phyloP scores from a whole-genome alignment of 108 stramenopile genomes.

The Conticribra weissflogii region DNA sequence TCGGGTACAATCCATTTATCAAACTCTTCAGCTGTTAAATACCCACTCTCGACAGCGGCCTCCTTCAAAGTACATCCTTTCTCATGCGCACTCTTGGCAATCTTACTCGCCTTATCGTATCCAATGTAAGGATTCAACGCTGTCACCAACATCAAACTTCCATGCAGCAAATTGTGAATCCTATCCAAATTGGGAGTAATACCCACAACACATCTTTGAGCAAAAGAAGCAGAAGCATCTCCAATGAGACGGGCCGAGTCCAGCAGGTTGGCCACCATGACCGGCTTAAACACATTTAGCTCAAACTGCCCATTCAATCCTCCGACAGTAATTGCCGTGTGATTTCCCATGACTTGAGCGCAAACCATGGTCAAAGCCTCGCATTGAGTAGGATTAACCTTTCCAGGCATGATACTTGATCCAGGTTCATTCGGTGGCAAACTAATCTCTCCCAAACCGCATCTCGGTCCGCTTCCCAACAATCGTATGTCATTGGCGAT shows the following conservation, averaged over 20 bases:
- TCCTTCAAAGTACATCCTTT: constrained; percentile 92
- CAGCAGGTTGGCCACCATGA: constrained; percentile 94
- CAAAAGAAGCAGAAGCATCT: constrained; percentile 85
- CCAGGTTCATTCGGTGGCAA: constrained; percentile 98
- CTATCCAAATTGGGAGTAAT: constrained; percentile 85
- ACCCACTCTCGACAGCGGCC: constrained; percentile 86
- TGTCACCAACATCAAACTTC: constrained; percentile 96
- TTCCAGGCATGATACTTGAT: constrained; percentile 99
- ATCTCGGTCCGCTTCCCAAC: constrained; percentile 93
- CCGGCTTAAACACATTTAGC: constrained; percentile 98
- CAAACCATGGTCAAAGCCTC: constrained; percentile 99
- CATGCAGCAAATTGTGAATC: constrained; percentile 87
- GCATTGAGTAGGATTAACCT: constrained; percentile 99
- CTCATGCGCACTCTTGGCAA: constrained; percentile 97
- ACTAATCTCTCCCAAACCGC: constrained; percentile 94
- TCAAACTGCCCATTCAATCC: constrained; percentile 98
- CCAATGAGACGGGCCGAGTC: constrained; percentile 94
- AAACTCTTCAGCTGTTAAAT: constrained; percentile 94
- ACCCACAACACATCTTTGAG: constrained; percentile 89
- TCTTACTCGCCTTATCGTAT: constrained; percentile 96
- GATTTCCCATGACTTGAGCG: constrained; percentile 99
- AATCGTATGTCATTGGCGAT: constrained; percentile 98
- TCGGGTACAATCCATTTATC: constrained; percentile 96
- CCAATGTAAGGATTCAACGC: constrained; percentile 98
- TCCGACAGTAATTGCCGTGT: constrained; percentile 90